Evolutionary conservation across 768 basidiomycete genomes (phyloP).

Genomic region (Tulasnella sp.): DNA sequence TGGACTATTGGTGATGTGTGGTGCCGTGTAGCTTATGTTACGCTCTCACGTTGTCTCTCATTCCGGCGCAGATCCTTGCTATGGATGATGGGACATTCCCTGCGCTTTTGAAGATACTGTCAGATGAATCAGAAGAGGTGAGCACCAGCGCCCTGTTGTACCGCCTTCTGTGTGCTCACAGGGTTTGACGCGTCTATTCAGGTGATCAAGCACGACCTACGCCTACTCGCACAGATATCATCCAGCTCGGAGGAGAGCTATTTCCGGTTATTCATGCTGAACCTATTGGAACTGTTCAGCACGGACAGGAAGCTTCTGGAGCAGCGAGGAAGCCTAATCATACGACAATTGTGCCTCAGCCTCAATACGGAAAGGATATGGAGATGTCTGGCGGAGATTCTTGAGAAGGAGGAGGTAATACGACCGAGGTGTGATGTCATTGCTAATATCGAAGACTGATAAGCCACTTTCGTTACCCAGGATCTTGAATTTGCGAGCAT

Average conservation of each 20-base stretch:
- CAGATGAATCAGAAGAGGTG: constrained; percentile 93
- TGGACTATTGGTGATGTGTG: neutral
- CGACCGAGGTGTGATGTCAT: constrained; percentile 23
- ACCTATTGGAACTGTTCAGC: constrained; percentile 87
- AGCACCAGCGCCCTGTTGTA: no score
- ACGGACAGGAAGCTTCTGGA: constrained; percentile 87
- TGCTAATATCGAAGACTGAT: neutral
- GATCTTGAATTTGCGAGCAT: constrained; percentile 96
- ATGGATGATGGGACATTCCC: constrained; percentile 98
- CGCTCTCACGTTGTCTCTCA: neutral
- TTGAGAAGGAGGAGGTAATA: constrained; percentile 96
- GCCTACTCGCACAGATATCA: constrained; percentile 92
- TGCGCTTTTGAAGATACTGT: constrained; percentile 86
- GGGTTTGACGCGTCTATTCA: constrained; percentile 26
- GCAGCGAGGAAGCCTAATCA: constrained; percentile 87
- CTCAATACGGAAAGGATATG: constrained; percentile 95
- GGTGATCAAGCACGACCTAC: constrained; percentile 95
- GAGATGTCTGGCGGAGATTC: constrained; percentile 87
- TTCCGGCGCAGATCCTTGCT: constrained; percentile 62
- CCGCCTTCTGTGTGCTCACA: neutral
- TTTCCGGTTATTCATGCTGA: constrained; percentile 92
- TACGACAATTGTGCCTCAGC: constrained; percentile 86
- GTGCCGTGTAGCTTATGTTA: no score
- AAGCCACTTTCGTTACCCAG: no score
- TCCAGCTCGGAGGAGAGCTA: constrained; percentile 91